Evolutionary conservation across 495 filamentous ascomycete genomes (phyloP), one percentile per base, ranked within the genome.

Genomic region (Aspergillus cavernicola): DNA sequence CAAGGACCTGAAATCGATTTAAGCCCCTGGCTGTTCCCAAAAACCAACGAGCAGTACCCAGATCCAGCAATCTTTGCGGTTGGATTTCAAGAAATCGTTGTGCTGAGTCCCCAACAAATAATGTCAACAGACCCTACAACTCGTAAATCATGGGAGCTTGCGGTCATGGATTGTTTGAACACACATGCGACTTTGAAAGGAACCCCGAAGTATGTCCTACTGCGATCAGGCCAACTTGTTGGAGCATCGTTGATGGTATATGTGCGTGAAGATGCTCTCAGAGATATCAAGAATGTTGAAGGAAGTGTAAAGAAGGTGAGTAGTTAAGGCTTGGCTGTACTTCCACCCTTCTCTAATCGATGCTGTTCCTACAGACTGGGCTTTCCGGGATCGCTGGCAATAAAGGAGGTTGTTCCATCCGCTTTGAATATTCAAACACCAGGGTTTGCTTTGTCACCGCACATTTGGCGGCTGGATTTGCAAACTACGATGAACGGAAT

Each of bases 381-480:
- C 84, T 99, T 75, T 96, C 91, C 28, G 93, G 93, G 3, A 93
- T 97, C 74, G 95, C 92, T 15, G 93, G 93, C 11, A 98, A 99
- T 66, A 99, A 99, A 72, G 93, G 93, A 10, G 93, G 95, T 4
- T 95, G 97, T 28, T 95, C 95, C 8, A 96, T 99, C 55, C 85
- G 93, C 2, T 85, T 99, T 70, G 92, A 99, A 45, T 96, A 89
- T 60, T 91, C 86, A n/a, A 91, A 87, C 57, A 97, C 92, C 1
- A 85, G 88, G 11, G 77, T 98, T 20, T 97, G 93, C 67, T 96
- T 99, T 53, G 88, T 99, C 7, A 97, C 93, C 5, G 95, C 95
- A 10, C 93, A 99, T 79, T 76, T 99, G 58, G 93, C 93, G 35
- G 95, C 93, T 28, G 93, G 93, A 1, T 97, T 97, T 70, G 84